These are phyloP conservation scores for Candida montana DNA, from an alignment of 805 yeast genomes.

Conservation along the genomic window DNA sequence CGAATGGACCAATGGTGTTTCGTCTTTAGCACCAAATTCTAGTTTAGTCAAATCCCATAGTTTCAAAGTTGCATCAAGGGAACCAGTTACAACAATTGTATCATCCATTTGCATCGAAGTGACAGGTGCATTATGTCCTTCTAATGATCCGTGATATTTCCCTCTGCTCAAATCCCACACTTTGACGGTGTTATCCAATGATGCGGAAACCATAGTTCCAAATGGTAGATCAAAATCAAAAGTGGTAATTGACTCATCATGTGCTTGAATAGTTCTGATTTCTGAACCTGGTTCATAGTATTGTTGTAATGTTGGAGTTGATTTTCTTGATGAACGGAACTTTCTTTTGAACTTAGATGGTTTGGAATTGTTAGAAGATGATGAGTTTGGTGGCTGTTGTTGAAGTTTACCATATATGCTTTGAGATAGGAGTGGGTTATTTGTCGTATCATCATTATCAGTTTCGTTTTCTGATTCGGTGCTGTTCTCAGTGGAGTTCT, in stretches of 20 bases:
- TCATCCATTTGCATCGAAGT: conserved; percentile 55
- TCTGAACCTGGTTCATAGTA: conserved; percentile 55
- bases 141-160: conserved; percentile 43
- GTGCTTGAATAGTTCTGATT: conserved; percentile 47
- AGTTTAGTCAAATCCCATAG: conserved; percentile 48
- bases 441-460: conserved; percentile 5
- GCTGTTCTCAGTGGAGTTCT: conserved; percentile 1
- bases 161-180: conserved; percentile 77
- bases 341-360: conserved; percentile 24
- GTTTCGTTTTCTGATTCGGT: conserved; percentile 6
- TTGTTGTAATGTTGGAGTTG: conserved; percentile 60
- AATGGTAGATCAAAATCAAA: conserved; percentile 71
- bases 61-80: conserved; percentile 56
- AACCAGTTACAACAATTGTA: conserved; percentile 46
- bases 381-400: conserved; percentile 24
- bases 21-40: conserved; percentile 19
- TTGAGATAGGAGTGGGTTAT: conserved; percentile 33
- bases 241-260: conserved; percentile 46
- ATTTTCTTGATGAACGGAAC: conserved; percentile 36
- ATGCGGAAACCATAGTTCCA: conserved; percentile 72
- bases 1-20: conserved; percentile 37
- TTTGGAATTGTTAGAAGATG: neutral
- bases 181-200: conserved; percentile 69
- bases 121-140: conserved; percentile 59
- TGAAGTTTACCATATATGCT: conserved; percentile 41